Evolutionary conservation across 768 basidiomycete species (phyloP).

Genomic region (Naganishia kalamii): DNA sequence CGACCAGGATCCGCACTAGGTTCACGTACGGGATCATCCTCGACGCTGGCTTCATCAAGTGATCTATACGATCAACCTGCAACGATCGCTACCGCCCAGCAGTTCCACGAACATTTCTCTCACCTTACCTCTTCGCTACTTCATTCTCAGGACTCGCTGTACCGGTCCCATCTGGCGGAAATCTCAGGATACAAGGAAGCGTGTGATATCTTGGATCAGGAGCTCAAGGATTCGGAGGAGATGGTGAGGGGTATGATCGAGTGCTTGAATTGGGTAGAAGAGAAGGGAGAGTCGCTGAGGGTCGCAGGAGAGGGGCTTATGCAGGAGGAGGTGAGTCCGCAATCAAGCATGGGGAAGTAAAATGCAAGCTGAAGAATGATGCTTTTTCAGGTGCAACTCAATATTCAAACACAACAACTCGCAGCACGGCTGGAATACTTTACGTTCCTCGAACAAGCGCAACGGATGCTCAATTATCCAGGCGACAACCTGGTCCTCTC

Average conservation of each 20-base stretch:
- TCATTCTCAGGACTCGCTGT: slow-evolving; percentile 88
- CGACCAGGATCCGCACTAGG: slow-evolving; percentile 19
- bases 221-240: slow-evolving; percentile 64
- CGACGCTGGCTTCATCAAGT: slow-evolving; percentile 13
- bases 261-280: slow-evolving; percentile 80
- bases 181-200: slow-evolving; percentile 69
- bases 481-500: slow-evolving; percentile 85
- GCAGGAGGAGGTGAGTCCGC: slow-evolving; percentile 73
- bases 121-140: slow-evolving; percentile 82
- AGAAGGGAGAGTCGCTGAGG: slow-evolving; percentile 82
- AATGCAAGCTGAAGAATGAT: slow-evolving; percentile 42
- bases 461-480: slow-evolving; percentile 86
- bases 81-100: slow-evolving; percentile 78
- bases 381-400: slow-evolving; percentile 75
- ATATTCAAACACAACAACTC: slow-evolving; percentile 40
- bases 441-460: slow-evolving; percentile 85
- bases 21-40: slow-evolving; percentile 19
- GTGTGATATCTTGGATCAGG: slow-evolving; percentile 67
- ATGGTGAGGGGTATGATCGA: slow-evolving; percentile 76
- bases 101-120: slow-evolving; percentile 95
- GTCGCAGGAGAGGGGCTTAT: slow-evolving; percentile 83
- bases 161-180: slow-evolving; percentile 72
- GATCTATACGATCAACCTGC: slow-evolving; percentile 29
- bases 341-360: background rate
- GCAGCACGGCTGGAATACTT: slow-evolving; percentile 72